Evolutionary conservation across 345 rosid genomes (phyloP).

Genomic region (Carallia brachiata): DNA sequence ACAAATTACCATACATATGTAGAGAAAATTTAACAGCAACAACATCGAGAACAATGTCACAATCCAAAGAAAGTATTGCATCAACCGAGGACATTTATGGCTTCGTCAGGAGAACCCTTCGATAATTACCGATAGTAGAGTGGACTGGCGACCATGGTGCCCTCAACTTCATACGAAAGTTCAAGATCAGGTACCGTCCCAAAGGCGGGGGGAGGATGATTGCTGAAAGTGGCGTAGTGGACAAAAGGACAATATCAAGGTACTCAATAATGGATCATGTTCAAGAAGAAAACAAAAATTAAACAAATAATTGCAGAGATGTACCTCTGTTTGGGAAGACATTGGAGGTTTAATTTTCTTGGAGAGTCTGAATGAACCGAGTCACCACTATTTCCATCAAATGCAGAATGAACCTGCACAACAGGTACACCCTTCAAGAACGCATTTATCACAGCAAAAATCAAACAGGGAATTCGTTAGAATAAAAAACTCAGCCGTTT

Average conservation of each 20-base stretch:
- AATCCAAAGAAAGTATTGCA: not conserved
- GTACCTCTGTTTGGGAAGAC: conserved; percentile 43
- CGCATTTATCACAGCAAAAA: not conserved
- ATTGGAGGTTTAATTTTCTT: conserved; percentile 22
- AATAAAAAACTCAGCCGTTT: no score
- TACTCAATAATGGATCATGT: not conserved
- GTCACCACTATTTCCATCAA: conserved; percentile 17
- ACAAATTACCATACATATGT: not conserved
- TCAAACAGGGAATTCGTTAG: no score
- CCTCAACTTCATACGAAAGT: conserved; percentile 29
- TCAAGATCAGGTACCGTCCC: conserved; percentile 40
- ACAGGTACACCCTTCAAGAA: conserved; percentile 16
- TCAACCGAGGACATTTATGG: conserved; percentile 1
- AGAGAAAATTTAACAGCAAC: not conserved
- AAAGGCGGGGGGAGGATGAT: conserved; percentile 53
- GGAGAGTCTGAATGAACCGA: conserved; percentile 28
- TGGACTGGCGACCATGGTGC: conserved; percentile 14
- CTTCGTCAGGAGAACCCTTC: conserved; percentile 18
- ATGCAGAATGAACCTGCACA: conserved; percentile 43
- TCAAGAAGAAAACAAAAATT: conserved; percentile 1
- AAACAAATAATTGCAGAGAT: conserved; percentile 13
- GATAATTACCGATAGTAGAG: conserved; percentile 35
- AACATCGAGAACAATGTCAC: not conserved
- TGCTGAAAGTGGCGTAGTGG: conserved; percentile 27
- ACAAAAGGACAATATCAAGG: conserved; percentile 7